phyloP scores from a whole-genome alignment of 1,139 yeast species.

The Hanseniaspora sp. region DNA sequence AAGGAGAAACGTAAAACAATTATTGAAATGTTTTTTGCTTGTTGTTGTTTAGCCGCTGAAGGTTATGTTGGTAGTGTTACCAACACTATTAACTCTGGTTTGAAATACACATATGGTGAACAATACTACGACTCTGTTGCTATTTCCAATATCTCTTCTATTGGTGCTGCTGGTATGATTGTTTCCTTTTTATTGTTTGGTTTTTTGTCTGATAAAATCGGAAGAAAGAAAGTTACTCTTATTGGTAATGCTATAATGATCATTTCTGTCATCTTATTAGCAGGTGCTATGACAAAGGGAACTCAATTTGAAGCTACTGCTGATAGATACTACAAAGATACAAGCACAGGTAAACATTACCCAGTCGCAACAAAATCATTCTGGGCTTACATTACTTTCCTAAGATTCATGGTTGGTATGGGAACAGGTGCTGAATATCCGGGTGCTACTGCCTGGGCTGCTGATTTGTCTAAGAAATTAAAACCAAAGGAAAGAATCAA shows the following conservation, averaged over 20 bases:
- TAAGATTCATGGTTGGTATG: slow-evolving; percentile 75
- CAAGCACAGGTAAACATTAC: neutral
- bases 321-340: slow-evolving; percentile 49
- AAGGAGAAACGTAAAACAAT: slow-evolving; percentile 26
- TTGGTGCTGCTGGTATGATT: slow-evolving; percentile 83
- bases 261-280: slow-evolving; percentile 60
- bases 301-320: slow-evolving; percentile 49
- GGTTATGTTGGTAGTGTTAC: slow-evolving; percentile 82
- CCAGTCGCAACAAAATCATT: neutral
- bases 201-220: slow-evolving; percentile 60
- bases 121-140: slow-evolving; percentile 55
- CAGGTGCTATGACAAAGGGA: slow-evolving; percentile 76
- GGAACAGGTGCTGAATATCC: slow-evolving; percentile 89
- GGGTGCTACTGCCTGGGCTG: slow-evolving; percentile 83
- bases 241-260: slow-evolving; percentile 61
- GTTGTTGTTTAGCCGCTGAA: slow-evolving; percentile 84
- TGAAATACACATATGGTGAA: slow-evolving; percentile 54
- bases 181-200: slow-evolving; percentile 80
- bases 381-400: slow-evolving; percentile 43
- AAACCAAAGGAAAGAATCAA: slow-evolving; percentile 81
- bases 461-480: slow-evolving; percentile 73
- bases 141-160: slow-evolving; percentile 64
- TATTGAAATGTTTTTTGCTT: slow-evolving; percentile 77
- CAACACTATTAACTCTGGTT: slow-evolving; percentile 63
- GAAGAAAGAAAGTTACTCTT: slow-evolving; percentile 73